Evolutionary conservation across 768 basidiomycete species (phyloP), one percentile per base, ranked within the genome.

Genomic region (Dacryopinax spathularia): DNA sequence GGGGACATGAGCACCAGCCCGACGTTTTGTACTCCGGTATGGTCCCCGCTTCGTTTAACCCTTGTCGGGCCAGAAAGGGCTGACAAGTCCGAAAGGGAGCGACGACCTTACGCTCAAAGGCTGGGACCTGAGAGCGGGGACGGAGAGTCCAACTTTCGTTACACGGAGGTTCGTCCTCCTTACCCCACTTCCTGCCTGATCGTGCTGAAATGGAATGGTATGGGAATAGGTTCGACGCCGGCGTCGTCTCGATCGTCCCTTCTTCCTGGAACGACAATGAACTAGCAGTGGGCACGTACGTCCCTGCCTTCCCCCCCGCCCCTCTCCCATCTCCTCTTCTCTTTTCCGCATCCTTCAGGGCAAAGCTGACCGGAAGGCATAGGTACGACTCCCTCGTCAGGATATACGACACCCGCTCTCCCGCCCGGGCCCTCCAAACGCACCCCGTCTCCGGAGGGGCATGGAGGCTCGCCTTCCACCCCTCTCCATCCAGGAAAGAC

Each of bases 391-490:
- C 81, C 66, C 82, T 77, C 7, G 83, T 99, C 16, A 82, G 83
- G 1, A 73, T 97, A 2, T 96, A 91, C 72, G 96, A 98, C 73
- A 78, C 77, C 0, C 85, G 95, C 2, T 87, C 84, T 59, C 82
- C 82, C 2, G 71, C 78, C 2, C 71, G 71, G 2, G 83, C 89
- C 0, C 67, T 97, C 13, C 71, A 75, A 0, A 75, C 80, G 60
- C 81, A 81, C 27, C 80, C 87, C 63, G 84, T 91, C 1, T 91
- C 91, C 12, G 96, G 96, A 13, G 96, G 96, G 1, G 89, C 84
- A 12, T 99, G 96, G 96, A 82, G 96, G 18, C 85, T 91, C 64
- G 93, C 95, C 73, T 99, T 93, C 91, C 92, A 98, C 74, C 92
- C 94, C 6, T 81, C 81, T 3, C 66, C 78, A 1, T 68, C 70